Evolutionary conservation across 2,329 filamentous ascomycete genomes (phyloP).

Genomic region (Ciborinia camelliae): DNA sequence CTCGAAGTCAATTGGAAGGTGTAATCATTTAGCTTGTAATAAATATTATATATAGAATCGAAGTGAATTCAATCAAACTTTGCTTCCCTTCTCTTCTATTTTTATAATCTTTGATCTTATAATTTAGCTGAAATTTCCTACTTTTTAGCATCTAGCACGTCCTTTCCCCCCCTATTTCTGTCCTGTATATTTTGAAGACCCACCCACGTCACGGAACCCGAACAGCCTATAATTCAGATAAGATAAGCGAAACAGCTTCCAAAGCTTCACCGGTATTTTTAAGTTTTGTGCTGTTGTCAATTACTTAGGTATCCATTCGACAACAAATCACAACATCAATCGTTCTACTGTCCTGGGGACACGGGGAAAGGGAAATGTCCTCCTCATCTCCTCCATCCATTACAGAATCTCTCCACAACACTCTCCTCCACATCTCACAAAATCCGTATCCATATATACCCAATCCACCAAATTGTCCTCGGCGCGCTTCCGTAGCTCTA

Average conservation of each 20-base stretch:
- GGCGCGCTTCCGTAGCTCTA: conserved; percentile 61
- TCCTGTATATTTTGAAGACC: neutral
- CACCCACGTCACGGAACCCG: conserved; percentile 10
- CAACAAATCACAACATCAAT: neutral
- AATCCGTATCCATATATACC: conserved; percentile 48
- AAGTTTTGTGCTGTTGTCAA: neutral
- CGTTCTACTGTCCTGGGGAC: neutral
- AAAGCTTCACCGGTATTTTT: neutral
- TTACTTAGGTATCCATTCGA: neutral
- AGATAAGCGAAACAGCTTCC: conserved; percentile 18
- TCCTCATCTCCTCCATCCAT: conserved; percentile 18
- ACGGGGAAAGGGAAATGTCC: conserved; percentile 17
- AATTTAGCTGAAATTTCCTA: neutral
- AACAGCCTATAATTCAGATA: conserved; percentile 6
- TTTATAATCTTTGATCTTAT: neutral
- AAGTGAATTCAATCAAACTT: neutral
- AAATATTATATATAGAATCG: neutral
- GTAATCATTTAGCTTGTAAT: neutral
- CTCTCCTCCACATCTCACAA: conserved; percentile 39
- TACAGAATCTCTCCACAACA: conserved; percentile 31
- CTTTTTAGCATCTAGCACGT: neutral
- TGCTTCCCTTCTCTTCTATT: neutral
- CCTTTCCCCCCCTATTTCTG: neutral
- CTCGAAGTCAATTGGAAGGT: neutral
- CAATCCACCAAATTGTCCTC: conserved; percentile 41